Evolutionary conservation across 2,329 filamentous ascomycete species (phyloP).

Genomic region (Pseudogymnoascus sp.): DNA sequence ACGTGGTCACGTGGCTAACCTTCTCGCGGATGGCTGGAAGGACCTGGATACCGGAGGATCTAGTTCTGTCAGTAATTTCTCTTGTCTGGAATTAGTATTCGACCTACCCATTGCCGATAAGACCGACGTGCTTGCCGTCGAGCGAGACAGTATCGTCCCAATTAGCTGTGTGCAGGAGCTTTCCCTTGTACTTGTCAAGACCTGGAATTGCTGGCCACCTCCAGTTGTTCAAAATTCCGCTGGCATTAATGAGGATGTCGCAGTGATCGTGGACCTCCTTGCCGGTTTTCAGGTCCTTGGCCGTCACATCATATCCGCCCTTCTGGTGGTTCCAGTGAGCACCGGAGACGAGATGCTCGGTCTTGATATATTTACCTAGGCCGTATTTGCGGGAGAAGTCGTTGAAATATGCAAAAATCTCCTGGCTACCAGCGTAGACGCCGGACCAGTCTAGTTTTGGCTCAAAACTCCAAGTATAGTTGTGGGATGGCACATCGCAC

Average conservation of each 20-base stretch:
- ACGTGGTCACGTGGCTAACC: constrained; percentile 39
- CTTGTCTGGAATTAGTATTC: constrained; percentile 14
- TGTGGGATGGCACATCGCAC: constrained; percentile 34
- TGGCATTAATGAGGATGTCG: constrained; percentile 25
- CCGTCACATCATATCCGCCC: constrained; percentile 43
- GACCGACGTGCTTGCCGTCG: constrained; percentile 35
- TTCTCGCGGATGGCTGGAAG: constrained; percentile 35
- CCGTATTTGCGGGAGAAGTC: constrained; percentile 44
- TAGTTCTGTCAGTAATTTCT: constrained; percentile 22
- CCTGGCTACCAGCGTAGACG: constrained; percentile 51
- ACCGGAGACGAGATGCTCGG: constrained; percentile 41
- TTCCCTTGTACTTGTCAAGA: constrained; percentile 40
- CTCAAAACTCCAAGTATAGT: constrained; percentile 47
- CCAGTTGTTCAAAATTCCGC: constrained; percentile 25
- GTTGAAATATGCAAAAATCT: constrained; percentile 46
- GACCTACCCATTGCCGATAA: constrained; percentile 40
- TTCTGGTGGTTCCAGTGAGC: constrained; percentile 41
- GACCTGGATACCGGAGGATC: constrained; percentile 41
- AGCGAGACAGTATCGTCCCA: constrained; percentile 37
- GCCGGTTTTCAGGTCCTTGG: constrained; percentile 42
- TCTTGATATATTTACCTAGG: constrained; percentile 43
- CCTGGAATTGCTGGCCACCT: constrained; percentile 45
- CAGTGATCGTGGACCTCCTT: constrained; percentile 32
- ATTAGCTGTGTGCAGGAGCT: constrained; percentile 39
- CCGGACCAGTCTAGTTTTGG: constrained; percentile 52